Percentiles rank a stretch among this genome's conserved stretches.
Evolutionary conservation across 2,329 filamentous ascomycete genomes (phyloP).

Genomic region (Drechslerella stenobrocha): DNA sequence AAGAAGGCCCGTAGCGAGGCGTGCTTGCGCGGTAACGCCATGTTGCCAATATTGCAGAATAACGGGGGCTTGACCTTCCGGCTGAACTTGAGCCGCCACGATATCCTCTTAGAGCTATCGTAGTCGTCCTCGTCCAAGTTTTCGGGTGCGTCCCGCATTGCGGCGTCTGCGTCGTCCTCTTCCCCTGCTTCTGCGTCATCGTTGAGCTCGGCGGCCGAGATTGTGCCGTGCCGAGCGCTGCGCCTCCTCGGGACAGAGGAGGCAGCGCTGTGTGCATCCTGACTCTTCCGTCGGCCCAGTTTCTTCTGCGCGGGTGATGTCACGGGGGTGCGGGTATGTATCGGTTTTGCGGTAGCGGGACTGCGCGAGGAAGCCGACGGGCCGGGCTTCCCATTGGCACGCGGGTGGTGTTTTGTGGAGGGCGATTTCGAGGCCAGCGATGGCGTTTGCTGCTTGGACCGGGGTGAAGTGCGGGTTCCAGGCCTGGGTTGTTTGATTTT

Average conservation of each 20-base stretch:
- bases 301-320: conserved; percentile 21
- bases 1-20: conserved; percentile 38
- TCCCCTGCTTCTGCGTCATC: conserved; percentile 22
- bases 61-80: conserved; percentile 48
- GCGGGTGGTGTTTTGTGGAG: conserved; percentile 15
- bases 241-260: conserved; percentile 29
- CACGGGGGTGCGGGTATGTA: conserved; percentile 4
- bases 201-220: conserved; percentile 11
- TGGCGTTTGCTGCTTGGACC: conserved; percentile 36
- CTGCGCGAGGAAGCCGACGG: conserved; percentile 17
- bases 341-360: conserved; percentile 18
- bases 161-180: conserved; percentile 38
- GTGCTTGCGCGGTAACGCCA: conserved; percentile 32
- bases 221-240: conserved; percentile 23
- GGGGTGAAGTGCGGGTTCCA: conserved; percentile 56
- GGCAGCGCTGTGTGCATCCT: conserved; percentile 2
- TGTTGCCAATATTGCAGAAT: conserved; percentile 35
- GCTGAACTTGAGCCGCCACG: conserved; percentile 47
- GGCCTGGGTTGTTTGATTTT: conserved; percentile 40
- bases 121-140: conserved; percentile 63
- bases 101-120: conserved; percentile 54
- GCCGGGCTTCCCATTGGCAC: conserved; percentile 10
- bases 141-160: conserved; percentile 56
- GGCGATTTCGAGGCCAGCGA: conserved; percentile 16
- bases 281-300: conserved; percentile 7